Evolutionary conservation across 305 asterid genomes (phyloP), one percentile per base, ranked within the genome.

Genomic region (Solanum hybrid): DNA sequence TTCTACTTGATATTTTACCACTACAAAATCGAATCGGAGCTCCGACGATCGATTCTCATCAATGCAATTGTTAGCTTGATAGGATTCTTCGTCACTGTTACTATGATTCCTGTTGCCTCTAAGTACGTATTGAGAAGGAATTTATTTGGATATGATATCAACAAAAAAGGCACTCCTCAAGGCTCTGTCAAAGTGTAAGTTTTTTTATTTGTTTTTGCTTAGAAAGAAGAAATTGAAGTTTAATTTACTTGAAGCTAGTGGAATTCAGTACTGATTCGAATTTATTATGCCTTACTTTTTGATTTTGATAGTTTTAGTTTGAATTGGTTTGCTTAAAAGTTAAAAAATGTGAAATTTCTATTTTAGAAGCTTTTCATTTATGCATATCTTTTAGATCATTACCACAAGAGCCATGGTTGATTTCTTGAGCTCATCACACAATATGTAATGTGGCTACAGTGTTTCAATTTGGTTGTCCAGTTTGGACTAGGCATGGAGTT

Each of bases 121-220:
- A 96, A 93, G 91, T 94, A 95, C 45, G 97, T 96, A 2, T 85
- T 88, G 89, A 92, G 97, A 84, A 93, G 95, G 93, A 95, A 95
- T 91, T 93, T 96, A 51, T 96, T 93, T 91, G 98, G 99, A 29
- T 93, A 90, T 85, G 98, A 96, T 88, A 95, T 96, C 85, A 96
- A 96, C 90, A 95, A 95, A 93, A 96, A 91, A 92, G 98, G 97
- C 31, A 96, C 99, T 26, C 95, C 97, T 78, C 94, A 94, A 66
- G 99, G 99, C 91, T 91, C 97, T 90, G 92, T 96, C 86, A 94
- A 95, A 94, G 98, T 96, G 99, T 96, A 91, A 92, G 98, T 89
- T 27, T 72, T 13, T 17, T 56, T 17, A 2, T 56, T 17, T 89
- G 51, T 45, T 87, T 77, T 45, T 88, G 87, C 19, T 82, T 87